These are phyloP conservation scores for Malassezia furfur DNA, from an alignment of 1,284 basidiomycete species.

Conservation along the genomic window DNA sequence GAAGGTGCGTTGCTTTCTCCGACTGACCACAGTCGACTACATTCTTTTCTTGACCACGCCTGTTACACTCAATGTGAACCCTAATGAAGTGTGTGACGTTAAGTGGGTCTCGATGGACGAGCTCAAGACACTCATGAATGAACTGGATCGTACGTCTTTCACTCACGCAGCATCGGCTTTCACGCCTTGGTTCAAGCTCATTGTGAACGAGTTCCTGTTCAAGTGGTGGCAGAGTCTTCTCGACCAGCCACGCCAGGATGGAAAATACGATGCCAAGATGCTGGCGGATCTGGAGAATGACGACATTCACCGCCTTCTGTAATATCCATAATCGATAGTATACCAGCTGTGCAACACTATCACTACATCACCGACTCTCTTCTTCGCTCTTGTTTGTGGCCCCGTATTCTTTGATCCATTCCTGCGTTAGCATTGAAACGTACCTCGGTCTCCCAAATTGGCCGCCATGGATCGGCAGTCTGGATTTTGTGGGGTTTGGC, in stretches of 20 bases:
- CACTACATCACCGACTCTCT: too few species aligned
- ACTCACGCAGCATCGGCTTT: constrained; percentile 64
- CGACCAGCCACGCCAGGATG: constrained; percentile 28
- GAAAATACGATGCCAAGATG: constrained; percentile 28
- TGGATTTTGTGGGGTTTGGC: constrained; percentile 15
- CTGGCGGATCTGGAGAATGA: constrained; percentile 32
- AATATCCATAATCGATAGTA: not conserved
- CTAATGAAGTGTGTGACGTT: constrained; percentile 82
- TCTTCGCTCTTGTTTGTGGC: too few species aligned
- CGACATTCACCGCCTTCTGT: constrained; percentile 44
- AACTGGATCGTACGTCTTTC: constrained; percentile 50
- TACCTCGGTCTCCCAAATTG: constrained; percentile 20
- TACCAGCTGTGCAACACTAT: not conserved
- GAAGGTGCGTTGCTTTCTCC: constrained; percentile 62
- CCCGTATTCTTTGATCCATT: constrained; percentile 11
- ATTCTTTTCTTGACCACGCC: constrained; percentile 88
- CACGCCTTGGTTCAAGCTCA: constrained; percentile 99
- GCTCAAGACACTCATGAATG: constrained; percentile 79
- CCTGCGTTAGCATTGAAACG: constrained; percentile 10
- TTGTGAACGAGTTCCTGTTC: constrained; percentile 90
- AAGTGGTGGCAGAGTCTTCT: constrained; percentile 95
- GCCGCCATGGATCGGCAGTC: constrained; percentile 4
- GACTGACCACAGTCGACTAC: constrained; percentile 68
- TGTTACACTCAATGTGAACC: constrained; percentile 72
- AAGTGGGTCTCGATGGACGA: constrained; percentile 86